These are phyloP conservation scores for Plicaturopsis crispa DNA, from an alignment of 768 basidiomycete species.

Conservation along the genomic window DNA sequence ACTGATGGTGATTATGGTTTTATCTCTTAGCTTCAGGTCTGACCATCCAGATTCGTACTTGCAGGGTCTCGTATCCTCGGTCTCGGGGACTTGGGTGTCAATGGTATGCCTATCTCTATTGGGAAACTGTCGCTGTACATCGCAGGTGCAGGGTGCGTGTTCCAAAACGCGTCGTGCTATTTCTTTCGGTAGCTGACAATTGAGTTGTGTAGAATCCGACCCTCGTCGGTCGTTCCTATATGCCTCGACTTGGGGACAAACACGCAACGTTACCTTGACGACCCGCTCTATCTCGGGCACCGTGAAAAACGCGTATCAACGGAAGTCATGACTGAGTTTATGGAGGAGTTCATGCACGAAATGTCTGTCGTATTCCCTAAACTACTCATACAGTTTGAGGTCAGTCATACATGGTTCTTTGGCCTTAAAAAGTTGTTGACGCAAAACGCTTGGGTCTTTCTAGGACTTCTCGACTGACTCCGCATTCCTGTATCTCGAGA, in stretches of 20 bases:
- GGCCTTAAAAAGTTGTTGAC: slow-evolving; percentile 1
- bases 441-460: neutral
- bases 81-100: slow-evolving; percentile 75
- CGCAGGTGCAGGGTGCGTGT: slow-evolving; percentile 75
- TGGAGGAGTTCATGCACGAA: slow-evolving; percentile 91
- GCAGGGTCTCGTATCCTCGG: slow-evolving; percentile 83
- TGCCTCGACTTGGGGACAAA: slow-evolving; percentile 88
- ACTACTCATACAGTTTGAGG: slow-evolving; percentile 82
- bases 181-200: too few species aligned
- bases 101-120: slow-evolving; percentile 83
- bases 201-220: slow-evolving; percentile 49
- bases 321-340: slow-evolving; percentile 67
- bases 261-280: slow-evolving; percentile 68
- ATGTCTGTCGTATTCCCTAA: slow-evolving; percentile 71
- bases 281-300: slow-evolving; percentile 86
- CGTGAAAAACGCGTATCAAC: slow-evolving; percentile 61
- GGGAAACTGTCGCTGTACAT: slow-evolving; percentile 92
- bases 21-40: neutral
- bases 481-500: slow-evolving; percentile 79
- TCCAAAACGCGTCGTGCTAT: too few species aligned
- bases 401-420: slow-evolving; percentile 15
- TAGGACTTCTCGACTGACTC: slow-evolving; percentile 91
- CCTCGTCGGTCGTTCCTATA: slow-evolving; percentile 74
- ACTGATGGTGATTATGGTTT: slow-evolving; percentile 61
- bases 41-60: slow-evolving; percentile 15